These are phyloP conservation scores for Hygrocybe punicea DNA, from an alignment of 768 basidiomycete genomes.

Conservation along the genomic window DNA sequence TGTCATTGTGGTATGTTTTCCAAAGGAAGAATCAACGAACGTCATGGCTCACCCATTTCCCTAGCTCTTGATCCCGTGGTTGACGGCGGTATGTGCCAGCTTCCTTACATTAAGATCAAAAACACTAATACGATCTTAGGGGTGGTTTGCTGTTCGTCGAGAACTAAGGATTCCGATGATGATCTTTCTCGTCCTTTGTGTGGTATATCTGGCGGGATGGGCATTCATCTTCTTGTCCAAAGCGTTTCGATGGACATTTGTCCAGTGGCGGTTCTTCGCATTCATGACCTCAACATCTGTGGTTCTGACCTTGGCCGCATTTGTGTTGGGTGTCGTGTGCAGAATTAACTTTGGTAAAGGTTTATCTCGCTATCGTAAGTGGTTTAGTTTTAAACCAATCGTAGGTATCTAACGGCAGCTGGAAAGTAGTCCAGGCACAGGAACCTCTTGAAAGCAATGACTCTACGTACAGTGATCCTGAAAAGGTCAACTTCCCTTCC, in stretches of 20 bases:
- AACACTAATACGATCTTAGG: constrained; percentile 37
- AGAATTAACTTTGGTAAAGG: constrained; percentile 77
- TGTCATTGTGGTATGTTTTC: constrained; percentile 54
- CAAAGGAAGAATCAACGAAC: not conserved
- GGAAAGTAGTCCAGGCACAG: constrained; percentile 50
- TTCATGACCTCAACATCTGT: constrained; percentile 59
- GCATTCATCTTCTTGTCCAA: constrained; percentile 67
- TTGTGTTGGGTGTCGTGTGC: constrained; percentile 64
- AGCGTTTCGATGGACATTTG: constrained; percentile 74
- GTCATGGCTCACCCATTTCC: constrained; percentile 7
- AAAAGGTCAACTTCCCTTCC: constrained; percentile 65
- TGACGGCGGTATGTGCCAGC: constrained; percentile 46
- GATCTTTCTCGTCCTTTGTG: constrained; percentile 57
- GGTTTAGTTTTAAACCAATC: not conserved
- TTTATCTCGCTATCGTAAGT: constrained; percentile 61
- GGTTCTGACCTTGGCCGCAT: constrained; percentile 49
- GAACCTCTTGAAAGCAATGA: constrained; percentile 44
- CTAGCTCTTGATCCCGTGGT: constrained; percentile 70
- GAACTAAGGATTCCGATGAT: constrained; percentile 60
- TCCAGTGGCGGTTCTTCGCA: constrained; percentile 71
- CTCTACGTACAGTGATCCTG: constrained; percentile 24
- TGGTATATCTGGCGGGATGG: constrained; percentile 66
- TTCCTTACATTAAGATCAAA: not conserved
- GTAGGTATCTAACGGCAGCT: not conserved
- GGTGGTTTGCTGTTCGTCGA: constrained; percentile 72